Base-by-base conservation (phyloP, 768 basidiomycete genomes). In the Agaricus sinodeliciosus region DNA sequence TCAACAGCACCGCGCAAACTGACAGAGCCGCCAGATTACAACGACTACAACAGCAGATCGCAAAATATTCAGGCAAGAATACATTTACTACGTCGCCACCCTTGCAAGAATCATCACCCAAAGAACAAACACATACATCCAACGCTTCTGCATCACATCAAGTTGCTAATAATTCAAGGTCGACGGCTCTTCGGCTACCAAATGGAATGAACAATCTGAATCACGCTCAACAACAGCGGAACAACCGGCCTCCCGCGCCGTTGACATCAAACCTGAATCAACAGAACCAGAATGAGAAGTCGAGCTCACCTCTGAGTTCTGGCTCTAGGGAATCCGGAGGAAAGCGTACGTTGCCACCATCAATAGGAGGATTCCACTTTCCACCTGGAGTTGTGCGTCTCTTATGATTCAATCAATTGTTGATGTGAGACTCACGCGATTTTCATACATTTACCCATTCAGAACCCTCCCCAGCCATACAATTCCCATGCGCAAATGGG, bases 311-410 rank as follows among this genome's bases (percentile, higher is more conserved):
- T 25, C 43, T 36, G 31, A 37, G 27, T 31, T 16, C 41, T 4
- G 26, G 34, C 28, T 16, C 41, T 4, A 26, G 27, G 19, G 46
- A 53, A 19, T 47, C 50, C 40, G 52, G 41, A 9, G 43, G 35
- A 2, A 58, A 60, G 51, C 64, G 63, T 34, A 59, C 68, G 11
- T 31, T 61, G 15, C 65, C 67, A 36, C 71, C 70, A 19, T 70
- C 77, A 2, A 65, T 72, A 54, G 79, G 79, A 25, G 77, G 77
- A 1, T 81, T 77, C 58, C 69, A 77, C 59, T 74, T 75, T 51
- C 75, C 76, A 0, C 64, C 73, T 45, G 76, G 72, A 19, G 63
- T 71, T 65, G 80, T 79, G 57, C 7, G 71, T 64, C 16, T 28
- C 40, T 49, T 59, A 63, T 51, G 58, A 58, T 7, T 56, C 35